Percentiles rank a stretch among this genome's conserved stretches.
Evolutionary conservation across 108 stramenopile genomes (phyloP).

Genomic region (Pseudonitzschia multiseries): DNA sequence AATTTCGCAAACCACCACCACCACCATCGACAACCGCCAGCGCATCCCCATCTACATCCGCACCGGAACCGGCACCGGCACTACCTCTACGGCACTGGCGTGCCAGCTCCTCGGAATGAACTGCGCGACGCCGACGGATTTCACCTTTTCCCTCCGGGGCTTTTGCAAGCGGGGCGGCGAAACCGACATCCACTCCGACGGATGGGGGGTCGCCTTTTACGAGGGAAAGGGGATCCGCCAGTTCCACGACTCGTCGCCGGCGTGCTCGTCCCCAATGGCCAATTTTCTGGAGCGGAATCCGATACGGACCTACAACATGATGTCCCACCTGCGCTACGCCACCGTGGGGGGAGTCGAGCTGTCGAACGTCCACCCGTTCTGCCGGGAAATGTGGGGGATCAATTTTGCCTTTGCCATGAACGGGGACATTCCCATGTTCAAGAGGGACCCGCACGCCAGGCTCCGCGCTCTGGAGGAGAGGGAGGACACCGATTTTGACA

Average conservation of each 20-base stretch:
- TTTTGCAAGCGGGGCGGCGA: conserved; percentile 81
- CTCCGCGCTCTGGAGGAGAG: background rate
- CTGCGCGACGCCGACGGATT: conserved; percentile 76
- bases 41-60: too few relatives aligned
- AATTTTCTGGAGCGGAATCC: conserved; percentile 56
- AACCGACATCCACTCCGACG: conserved; percentile 84
- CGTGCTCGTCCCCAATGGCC: conserved; percentile 60
- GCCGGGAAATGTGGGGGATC: conserved; percentile 85
- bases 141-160: conserved; percentile 74
- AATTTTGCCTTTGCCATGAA: conserved; percentile 87
- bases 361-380: conserved; percentile 93
- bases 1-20: too few relatives aligned
- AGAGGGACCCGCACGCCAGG: conserved; percentile 10
- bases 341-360: conserved; percentile 74
- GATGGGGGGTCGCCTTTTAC: conserved; percentile 81
- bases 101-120: conserved; percentile 83
- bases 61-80: background rate
- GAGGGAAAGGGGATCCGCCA: conserved; percentile 59
- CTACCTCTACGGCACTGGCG: too few relatives aligned
- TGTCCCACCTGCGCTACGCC: conserved; percentile 90
- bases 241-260: conserved; percentile 67
- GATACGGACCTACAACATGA: conserved; percentile 76
- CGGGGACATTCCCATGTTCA: conserved; percentile 85
- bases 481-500: too few relatives aligned
- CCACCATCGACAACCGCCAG: too few relatives aligned